Conservation (phyloP, 495 filamentous ascomycete species). For the Neurospora tetraspora region DNA sequence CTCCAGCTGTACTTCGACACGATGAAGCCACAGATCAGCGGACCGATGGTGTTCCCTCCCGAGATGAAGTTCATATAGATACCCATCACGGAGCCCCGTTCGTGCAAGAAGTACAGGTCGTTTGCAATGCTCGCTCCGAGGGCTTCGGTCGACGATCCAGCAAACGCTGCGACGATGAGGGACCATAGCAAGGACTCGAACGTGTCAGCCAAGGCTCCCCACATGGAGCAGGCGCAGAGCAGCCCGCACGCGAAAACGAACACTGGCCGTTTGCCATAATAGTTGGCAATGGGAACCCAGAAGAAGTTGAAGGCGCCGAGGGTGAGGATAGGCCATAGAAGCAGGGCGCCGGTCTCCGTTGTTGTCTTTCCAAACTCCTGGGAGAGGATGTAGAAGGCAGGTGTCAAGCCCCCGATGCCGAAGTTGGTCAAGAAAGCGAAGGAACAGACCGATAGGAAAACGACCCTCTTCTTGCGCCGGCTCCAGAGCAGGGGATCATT, state of each 20-base stretch:
- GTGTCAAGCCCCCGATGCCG: constrained; percentile 21
- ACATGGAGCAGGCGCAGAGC: constrained; percentile 23
- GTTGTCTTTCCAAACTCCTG: constrained; percentile 18
- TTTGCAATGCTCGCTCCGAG: constrained; percentile 30
- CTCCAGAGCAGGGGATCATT: constrained; percentile 30
- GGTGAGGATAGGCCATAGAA: constrained; percentile 25
- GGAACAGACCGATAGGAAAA: constrained; percentile 21
- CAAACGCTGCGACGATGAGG: constrained; percentile 29
- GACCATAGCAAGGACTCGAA: constrained; percentile 25
- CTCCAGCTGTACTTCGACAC: constrained; percentile 28
- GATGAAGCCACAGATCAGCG: constrained; percentile 31
- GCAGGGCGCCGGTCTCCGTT: constrained; percentile 17
- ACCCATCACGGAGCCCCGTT: constrained; percentile 32
- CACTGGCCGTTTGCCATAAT: constrained; percentile 44
- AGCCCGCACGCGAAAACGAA: constrained; percentile 33
- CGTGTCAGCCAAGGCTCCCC: constrained; percentile 18
- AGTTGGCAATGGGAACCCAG: constrained; percentile 47
- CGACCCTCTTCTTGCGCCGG: constrained; percentile 21
- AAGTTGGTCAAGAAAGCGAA: constrained; percentile 36
- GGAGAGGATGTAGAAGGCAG: constrained; percentile 21
- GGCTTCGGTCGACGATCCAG: constrained; percentile 25
- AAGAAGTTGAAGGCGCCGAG: constrained; percentile 38
- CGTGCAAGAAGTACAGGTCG: constrained; percentile 34
- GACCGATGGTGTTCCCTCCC: constrained; percentile 28
- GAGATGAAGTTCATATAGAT: constrained; percentile 31